Evolutionary conservation across 108 stramenopile species (phyloP), one percentile per base, ranked within the genome.

Genomic region (Cyclotella distinguenda): DNA sequence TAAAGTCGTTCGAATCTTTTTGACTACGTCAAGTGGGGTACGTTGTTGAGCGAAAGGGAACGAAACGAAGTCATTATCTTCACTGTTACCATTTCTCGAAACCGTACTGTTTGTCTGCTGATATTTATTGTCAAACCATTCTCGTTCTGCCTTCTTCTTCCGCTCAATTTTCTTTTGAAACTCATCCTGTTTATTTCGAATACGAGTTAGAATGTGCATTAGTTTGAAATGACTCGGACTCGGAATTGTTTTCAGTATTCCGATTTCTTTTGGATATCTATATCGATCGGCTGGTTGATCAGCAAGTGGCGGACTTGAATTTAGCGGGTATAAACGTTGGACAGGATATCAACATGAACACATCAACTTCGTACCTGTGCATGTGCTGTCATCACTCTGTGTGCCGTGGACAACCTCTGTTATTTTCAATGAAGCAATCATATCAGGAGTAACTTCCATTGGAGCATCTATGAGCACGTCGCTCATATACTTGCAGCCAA

Each of bases 401-500:
- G 80, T 75, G 8, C 87, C 82, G 27, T 84, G 77, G 27, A 94
- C 51, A 19, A 94, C 93, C 55, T 89, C 85, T 16, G 78, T 54
- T 59, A 94, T 84, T 49, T 82, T 66, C 43, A 94, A 54, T 3
- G 86, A 85, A 16, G 81, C 83, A 55, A 99, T 86, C 97, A 99
- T 97, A 25, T 97, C 96, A 16, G 80, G 75, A 19, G 96, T 94
- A 9, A 99, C 82, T 36, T 80, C 79, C 28, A 86, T 66, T 4
- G 97, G 96, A 4, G 98, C 97, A 66, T 97, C 98, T 54, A 99
- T 96, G 62, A 99, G 77, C 9, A 97, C 97, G 66, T 99, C 98
- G 66, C 97, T 95, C 13, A 91, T 95, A 77, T 84, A 97, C 11
- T 84, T 85, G 60, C 95, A 94, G 19, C 93, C 93, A 7, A 94